phyloP scores from a whole-genome alignment of 768 basidiomycete species.

The Amanita exitialis region DNA sequence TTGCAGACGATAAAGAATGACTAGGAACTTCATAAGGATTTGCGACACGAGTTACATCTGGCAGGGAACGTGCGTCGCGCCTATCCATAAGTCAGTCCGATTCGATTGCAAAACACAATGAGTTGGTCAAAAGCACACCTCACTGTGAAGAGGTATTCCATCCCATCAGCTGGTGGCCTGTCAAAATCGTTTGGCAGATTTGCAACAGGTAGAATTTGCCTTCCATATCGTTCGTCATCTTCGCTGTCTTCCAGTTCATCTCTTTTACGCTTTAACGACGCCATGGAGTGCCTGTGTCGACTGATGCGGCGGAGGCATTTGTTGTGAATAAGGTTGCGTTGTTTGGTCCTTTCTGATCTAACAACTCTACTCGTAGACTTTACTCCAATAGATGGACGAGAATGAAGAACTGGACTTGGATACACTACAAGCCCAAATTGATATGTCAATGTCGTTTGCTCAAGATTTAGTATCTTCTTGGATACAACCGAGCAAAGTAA shows the following conservation, averaged over 20 bases:
- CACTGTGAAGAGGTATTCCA: conserved; percentile 77
- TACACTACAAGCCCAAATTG: conserved; percentile 72
- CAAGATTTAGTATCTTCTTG: conserved; percentile 69
- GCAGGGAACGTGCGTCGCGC: conserved; percentile 60
- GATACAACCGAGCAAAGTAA: conserved; percentile 47
- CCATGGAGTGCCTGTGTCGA: conserved; percentile 11
- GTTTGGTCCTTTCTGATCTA: not conserved
- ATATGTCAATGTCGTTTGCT: conserved; percentile 69
- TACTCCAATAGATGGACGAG: conserved; percentile 7
- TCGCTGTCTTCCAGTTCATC: conserved; percentile 40
- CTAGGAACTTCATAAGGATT: conserved; percentile 56
- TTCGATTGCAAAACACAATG: not conserved
- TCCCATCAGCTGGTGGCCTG: conserved; percentile 55
- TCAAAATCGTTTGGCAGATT: conserved; percentile 62
- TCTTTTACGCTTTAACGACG: conserved; percentile 44
- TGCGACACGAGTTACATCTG: conserved; percentile 49
- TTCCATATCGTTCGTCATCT: conserved; percentile 55
- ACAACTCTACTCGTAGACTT: not conserved
- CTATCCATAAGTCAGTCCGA: conserved; percentile 24
- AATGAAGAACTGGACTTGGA: conserved; percentile 57
- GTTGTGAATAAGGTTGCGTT: not conserved
- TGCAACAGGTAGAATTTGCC: conserved; percentile 75
- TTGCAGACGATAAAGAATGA: conserved; percentile 10
- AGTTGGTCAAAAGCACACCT: conserved; percentile 31
- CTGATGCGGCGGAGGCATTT: conserved; percentile 1